Base-by-base conservation (phyloP, 148 eudicot species). In the Salicornia ramosissima region DNA sequence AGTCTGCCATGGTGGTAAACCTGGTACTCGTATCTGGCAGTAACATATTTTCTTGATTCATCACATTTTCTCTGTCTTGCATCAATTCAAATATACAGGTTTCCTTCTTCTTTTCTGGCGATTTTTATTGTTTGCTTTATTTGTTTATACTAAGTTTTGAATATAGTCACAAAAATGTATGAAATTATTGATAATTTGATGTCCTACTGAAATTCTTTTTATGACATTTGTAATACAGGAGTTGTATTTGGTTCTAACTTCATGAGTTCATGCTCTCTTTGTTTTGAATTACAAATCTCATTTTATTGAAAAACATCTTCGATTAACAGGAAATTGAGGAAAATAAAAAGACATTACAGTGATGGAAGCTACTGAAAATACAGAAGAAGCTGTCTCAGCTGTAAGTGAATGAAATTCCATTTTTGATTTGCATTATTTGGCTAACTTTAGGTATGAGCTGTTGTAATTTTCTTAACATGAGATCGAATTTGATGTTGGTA, bases 321-420 rank as follows among this genome's bases (percentile, higher is more conserved):
- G 22, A 15, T 49, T 49, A 6, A 46, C 16, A 46, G 50, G 50
- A 13, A 13, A 26, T 0, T 34, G 31, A 2, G 3, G 42, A n/a
- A 16, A 1, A n/a, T 6, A 58, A 39, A 40, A 31, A 11, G 11
- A 5, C 4, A 30, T 30, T 30, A 1, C 15, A 45, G 52, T 45
- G 12, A 76, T 70, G 79, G 79, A 36, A 33, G 33, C 46, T 12
- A 5, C 43, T 36, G 70, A 70, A 65, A 71, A 56, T 2, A 12
- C 51, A 16, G 79, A 76, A 64, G 65, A 57, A 64, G 21, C 26
- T 55, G 66, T 53, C 29, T 54, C 80, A 59, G 54, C 45, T 65
- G 80, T 77, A 77, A 71, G 80, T 71, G 2, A 22, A 45, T 18
- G 54, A 40, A 25, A 3, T 26, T 51, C 22, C n/a, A 24, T 9